Evolutionary conservation across 768 basidiomycete genomes (phyloP).

Genomic region (Podaxis sp.): DNA sequence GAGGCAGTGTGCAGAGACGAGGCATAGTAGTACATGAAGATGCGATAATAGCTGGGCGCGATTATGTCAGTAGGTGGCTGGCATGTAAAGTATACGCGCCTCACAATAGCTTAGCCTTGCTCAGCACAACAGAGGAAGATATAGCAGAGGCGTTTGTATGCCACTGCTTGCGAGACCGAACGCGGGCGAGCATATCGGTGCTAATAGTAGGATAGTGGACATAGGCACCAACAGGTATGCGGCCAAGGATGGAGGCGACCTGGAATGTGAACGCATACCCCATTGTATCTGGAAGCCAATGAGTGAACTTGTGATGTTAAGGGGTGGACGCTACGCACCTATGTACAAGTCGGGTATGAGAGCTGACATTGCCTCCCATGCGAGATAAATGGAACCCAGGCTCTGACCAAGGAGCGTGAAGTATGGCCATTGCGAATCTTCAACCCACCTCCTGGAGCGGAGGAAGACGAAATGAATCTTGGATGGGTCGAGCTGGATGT

Average conservation of each 20-base stretch:
- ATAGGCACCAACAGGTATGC: slow-evolving; percentile 82
- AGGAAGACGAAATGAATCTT: slow-evolving; percentile 84
- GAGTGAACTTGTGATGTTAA: not conserved
- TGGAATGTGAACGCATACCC: slow-evolving; percentile 96
- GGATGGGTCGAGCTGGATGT: slow-evolving; percentile 64
- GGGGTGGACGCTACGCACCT: slow-evolving; percentile 43
- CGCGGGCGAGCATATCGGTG: slow-evolving; percentile 87
- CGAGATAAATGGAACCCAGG: slow-evolving; percentile 80
- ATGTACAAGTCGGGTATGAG: slow-evolving; percentile 91
- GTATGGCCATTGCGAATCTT: slow-evolving; percentile 80
- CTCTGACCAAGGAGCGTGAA: slow-evolving; percentile 95
- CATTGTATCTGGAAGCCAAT: slow-evolving; percentile 76
- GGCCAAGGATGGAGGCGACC: slow-evolving; percentile 59
- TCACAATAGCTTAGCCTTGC: slow-evolving; percentile 62
- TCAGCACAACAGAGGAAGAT: slow-evolving; percentile 54
- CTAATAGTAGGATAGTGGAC: slow-evolving; percentile 97
- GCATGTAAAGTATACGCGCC: slow-evolving; percentile 16
- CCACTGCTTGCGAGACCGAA: slow-evolving; percentile 52
- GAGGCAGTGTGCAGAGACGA: slow-evolving; percentile 67
- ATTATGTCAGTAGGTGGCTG: slow-evolving; percentile 1
- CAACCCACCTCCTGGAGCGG: slow-evolving; percentile 63
- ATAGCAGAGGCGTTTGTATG: slow-evolving; percentile 63
- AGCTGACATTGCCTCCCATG: slow-evolving; percentile 74
- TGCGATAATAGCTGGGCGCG: slow-evolving; percentile 72
- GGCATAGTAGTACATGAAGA: slow-evolving; percentile 85